Percentiles rank a stretch among this genome's conserved stretches.
Evolutionary conservation across 1,139 yeast species (phyloP).

Genomic region (Blastobotrys illinoisensis): DNA sequence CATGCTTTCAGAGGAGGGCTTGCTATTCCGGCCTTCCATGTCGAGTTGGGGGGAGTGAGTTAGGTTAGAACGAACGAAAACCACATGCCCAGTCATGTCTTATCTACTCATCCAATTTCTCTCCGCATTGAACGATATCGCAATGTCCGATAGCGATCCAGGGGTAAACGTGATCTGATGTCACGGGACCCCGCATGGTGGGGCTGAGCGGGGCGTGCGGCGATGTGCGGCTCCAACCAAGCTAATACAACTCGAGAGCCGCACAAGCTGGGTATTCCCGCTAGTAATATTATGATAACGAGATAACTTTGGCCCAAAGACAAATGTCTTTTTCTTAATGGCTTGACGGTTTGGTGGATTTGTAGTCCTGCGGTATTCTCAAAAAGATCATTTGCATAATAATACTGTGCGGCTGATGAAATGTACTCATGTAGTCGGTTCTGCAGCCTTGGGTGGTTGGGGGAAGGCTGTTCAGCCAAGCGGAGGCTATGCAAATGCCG

Average conservation of each 20-base stretch:
- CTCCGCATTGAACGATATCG: background rate
- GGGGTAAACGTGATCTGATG: background rate
- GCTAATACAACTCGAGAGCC: background rate
- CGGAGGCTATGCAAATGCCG: background rate
- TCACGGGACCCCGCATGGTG: background rate
- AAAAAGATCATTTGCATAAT: background rate
- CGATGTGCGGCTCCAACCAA: background rate
- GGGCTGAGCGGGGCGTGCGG: background rate
- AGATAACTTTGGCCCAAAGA: too few species aligned
- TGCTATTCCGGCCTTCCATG: background rate
- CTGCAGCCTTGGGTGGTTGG: background rate
- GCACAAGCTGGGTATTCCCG: background rate
- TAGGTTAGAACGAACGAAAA: background rate
- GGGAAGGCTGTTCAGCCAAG: background rate
- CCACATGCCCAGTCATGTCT: background rate
- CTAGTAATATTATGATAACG: too few species aligned
- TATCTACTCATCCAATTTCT: background rate
- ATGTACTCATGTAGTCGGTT: too few species aligned
- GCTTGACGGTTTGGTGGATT: background rate
- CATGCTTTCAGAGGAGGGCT: background rate
- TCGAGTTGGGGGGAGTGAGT: background rate
- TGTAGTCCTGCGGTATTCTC: background rate
- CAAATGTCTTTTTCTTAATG: too few species aligned
- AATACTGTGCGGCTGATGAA: background rate
- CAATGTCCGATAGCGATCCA: background rate